Conservation (phyloP, 2,329 filamentous ascomycete genomes). For the Ophioceras dolichostomum region DNA sequence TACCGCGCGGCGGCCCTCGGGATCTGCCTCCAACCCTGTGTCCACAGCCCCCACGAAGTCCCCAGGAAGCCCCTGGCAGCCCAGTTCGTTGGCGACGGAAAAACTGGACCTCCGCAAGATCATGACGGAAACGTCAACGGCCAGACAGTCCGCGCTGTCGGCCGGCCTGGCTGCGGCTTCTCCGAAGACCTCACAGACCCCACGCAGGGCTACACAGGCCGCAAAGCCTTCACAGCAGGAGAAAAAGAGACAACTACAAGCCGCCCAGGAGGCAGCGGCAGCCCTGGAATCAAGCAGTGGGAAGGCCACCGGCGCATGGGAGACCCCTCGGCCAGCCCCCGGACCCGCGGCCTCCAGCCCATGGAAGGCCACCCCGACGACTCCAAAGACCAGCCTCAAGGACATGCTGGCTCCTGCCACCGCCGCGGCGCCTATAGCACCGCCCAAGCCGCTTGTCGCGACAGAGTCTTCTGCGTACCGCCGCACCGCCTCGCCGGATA, state of each 20-base stretch:
- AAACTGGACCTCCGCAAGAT: slow-evolving; percentile 69
- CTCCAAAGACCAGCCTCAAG: slow-evolving; percentile 1
- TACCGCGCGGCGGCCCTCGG: too few relatives aligned
- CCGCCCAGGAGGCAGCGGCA: slow-evolving; percentile 21
- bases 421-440: slow-evolving; percentile 7
- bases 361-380: slow-evolving; percentile 3
- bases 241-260: slow-evolving; percentile 59
- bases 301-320: slow-evolving; percentile 23
- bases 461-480: slow-evolving; percentile 28
- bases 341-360: not conserved
- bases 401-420: not conserved
- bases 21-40: too few relatives aligned
- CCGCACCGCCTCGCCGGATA: slow-evolving; percentile 48
- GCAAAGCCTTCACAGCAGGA: slow-evolving; percentile 81
- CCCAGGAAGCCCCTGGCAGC: slow-evolving; percentile 5
- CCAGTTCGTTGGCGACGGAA: slow-evolving; percentile 21
- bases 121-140: slow-evolving; percentile 46
- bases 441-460: slow-evolving; percentile 28
- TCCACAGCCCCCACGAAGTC: not conserved
- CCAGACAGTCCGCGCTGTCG: slow-evolving; percentile 36
- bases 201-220: slow-evolving; percentile 14
- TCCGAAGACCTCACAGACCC: slow-evolving; percentile 8
- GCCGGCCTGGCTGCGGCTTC: slow-evolving; percentile 36
- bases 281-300: slow-evolving; percentile 11
- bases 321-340: slow-evolving; percentile 1